These are phyloP conservation scores for Chlorella vulgaris DNA, from an alignment of 139 green algal species.

Conservation along the genomic window DNA sequence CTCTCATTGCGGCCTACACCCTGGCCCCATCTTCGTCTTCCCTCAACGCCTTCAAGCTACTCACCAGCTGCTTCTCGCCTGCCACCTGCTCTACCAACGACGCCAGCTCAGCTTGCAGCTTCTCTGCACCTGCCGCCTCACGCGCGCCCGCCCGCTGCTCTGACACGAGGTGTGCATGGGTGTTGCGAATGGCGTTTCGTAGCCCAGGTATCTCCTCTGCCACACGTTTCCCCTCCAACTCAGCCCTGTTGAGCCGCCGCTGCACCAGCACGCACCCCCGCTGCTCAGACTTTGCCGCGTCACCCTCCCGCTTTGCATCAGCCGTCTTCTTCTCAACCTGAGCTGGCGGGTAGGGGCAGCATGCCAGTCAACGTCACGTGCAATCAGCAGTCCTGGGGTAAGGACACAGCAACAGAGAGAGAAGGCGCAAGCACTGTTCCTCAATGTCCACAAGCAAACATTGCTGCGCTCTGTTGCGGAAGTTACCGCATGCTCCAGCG, in stretches of 20 bases:
- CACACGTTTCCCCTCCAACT: constrained; percentile 13
- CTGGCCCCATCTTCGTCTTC: neutral
- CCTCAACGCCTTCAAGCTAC: too few species aligned
- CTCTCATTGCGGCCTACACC: neutral
- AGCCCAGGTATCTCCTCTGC: constrained; percentile 8
- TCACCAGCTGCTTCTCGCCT: constrained; percentile 34
- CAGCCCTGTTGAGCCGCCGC: constrained; percentile 9
- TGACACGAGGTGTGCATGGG: constrained; percentile 7
- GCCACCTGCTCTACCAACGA: constrained; percentile 28
- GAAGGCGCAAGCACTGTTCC: neutral
- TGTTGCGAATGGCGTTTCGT: constrained; percentile 21
- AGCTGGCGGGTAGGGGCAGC: neutral
- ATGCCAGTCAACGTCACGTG: neutral
- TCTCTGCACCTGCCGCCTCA: constrained; percentile 9
- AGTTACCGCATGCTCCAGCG: too few species aligned
- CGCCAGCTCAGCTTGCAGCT: constrained; percentile 38
- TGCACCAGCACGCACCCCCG: neutral
- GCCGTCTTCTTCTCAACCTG: constrained; percentile 28
- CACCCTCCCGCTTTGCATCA: constrained; percentile 19
- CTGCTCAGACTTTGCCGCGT: constrained; percentile 3
- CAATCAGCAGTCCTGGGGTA: neutral
- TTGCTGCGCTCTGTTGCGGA: neutral
- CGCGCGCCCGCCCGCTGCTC: constrained; percentile 14
- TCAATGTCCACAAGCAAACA: neutral
- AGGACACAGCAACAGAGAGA: neutral